phyloP scores from a whole-genome alignment of 73 alveolate genomes.

The Durusdinium trenchii region DNA sequence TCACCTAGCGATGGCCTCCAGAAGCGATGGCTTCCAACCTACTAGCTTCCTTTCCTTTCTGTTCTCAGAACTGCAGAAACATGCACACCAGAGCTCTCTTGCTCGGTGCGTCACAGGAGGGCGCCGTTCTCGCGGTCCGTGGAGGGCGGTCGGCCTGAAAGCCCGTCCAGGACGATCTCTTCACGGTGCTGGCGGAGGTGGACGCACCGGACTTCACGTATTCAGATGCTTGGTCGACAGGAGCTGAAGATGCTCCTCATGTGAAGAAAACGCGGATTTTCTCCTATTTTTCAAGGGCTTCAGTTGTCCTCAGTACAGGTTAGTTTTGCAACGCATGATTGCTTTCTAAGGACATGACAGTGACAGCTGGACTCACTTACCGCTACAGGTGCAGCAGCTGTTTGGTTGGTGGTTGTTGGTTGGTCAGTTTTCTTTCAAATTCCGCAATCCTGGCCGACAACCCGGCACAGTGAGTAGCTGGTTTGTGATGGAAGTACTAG shows the following conservation, averaged over 20 bases:
- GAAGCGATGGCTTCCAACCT: too few species aligned
- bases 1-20: too few species aligned
- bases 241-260: too few species aligned
- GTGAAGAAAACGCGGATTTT: not conserved
- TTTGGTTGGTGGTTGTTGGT: not conserved
- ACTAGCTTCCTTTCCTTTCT: too few species aligned
- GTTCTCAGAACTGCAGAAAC: too few species aligned
- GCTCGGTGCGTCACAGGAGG: too few species aligned
- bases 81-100: too few species aligned
- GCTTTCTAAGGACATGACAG: constrained; percentile 30
- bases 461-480: too few species aligned
- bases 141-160: not conserved
- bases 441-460: too few species aligned
- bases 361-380: constrained; percentile 58
- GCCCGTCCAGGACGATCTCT: constrained; percentile 53
- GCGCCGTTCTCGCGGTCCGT: not conserved
- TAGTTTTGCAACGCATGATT: not conserved
- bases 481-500: not conserved
- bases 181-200: constrained; percentile 68
- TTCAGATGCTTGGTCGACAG: constrained; percentile 4
- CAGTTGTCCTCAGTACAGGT: not conserved
- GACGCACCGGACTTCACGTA: constrained; percentile 81
- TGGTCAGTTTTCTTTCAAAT: not conserved
- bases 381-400: constrained; percentile 32
- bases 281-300: not conserved